Evolutionary conservation across 495 filamentous ascomycete species (phyloP), one percentile per base, ranked within the genome.

Genomic region (Clavariopsis aquatica): DNA sequence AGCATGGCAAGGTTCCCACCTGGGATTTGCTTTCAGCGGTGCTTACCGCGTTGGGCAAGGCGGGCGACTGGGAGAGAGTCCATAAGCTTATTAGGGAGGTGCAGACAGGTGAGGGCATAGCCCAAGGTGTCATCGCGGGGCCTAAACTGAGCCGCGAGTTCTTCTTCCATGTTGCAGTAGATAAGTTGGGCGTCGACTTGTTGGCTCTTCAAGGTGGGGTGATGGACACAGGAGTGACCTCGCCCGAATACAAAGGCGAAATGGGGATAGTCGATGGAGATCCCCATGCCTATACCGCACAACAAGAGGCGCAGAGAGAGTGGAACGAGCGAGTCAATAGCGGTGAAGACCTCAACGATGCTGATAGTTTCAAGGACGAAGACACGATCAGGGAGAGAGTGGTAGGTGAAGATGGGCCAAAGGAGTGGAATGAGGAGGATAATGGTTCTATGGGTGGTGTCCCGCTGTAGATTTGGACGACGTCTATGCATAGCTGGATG

Each of bases 21-120:
- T 89, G 69, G 74, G 52, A 29, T 58, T 73, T 82, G 17, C 74
- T 87, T 60, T 60, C 68, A 19, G 74, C 73, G 29, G 72, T 85
- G 31, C 68, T 89, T 43, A 43, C 54, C 24, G 77, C 80, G 12
- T 69, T 90, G 64, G 68, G 78, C 17, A 63, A 74, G 56, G 70
- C 68, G 1, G 70, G 76, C 9, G 80, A 81, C 22, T 78, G 74
- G 71, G 60, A 79, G 71, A 29, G 74, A 41, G 66, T 65, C 43
- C n/a, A 22, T 78, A 49, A 78, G 76, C 23, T 77, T 51, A 67
- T 78, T 17, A 38, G 58, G 57, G 74, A 81, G 57, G 77, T 78
- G 45, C 59, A 63, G 56, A 52, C 68, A 64, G 59, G 55, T 52
- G 62, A 65, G 28, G 74, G 75, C 5, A 24, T 72, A 0, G 56